Evolutionary conservation across 2,329 filamentous ascomycete species (phyloP).

Genomic region (Colletotrichum filicis): DNA sequence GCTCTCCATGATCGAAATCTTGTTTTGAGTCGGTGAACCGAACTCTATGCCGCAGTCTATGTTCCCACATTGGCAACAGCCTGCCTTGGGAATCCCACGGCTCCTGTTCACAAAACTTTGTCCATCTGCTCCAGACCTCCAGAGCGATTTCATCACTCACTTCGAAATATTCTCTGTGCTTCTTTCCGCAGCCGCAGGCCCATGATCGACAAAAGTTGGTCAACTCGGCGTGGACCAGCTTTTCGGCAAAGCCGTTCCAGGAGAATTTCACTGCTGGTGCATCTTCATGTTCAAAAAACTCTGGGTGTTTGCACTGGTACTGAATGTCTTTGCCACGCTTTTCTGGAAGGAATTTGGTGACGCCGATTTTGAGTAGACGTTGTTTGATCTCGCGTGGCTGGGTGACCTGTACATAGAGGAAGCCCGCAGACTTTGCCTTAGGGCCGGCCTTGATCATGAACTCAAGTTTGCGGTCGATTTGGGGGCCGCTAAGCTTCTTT

Average conservation of each 20-base stretch:
- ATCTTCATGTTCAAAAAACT: not conserved
- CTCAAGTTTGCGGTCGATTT: not conserved
- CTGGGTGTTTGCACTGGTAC: not conserved
- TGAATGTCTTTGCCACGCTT: not conserved
- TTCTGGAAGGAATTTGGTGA: not conserved
- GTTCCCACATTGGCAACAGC: not conserved
- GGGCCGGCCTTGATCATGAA: not conserved
- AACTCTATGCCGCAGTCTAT: not conserved
- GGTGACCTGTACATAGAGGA: not conserved
- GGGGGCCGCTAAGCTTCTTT: not conserved
- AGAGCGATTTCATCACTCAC: conserved; percentile 9
- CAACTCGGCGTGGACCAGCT: conserved; percentile 10
- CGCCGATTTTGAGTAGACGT: not conserved
- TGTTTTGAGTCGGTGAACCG: not conserved
- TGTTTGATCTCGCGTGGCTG: not conserved
- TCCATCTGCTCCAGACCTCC: conserved; percentile 4
- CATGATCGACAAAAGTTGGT: not conserved
- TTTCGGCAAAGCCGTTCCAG: not conserved
- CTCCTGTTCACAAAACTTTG: not conserved
- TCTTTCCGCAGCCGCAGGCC: not conserved
- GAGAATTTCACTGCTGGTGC: not conserved
- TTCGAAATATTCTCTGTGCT: conserved; percentile 11
- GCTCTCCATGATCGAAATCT: not conserved
- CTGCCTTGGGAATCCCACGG: conserved; percentile 1
- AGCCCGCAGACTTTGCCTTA: not conserved